phyloP scores from a whole-genome alignment of 495 filamentous ascomycete species.

The Pyronema domesticum region DNA sequence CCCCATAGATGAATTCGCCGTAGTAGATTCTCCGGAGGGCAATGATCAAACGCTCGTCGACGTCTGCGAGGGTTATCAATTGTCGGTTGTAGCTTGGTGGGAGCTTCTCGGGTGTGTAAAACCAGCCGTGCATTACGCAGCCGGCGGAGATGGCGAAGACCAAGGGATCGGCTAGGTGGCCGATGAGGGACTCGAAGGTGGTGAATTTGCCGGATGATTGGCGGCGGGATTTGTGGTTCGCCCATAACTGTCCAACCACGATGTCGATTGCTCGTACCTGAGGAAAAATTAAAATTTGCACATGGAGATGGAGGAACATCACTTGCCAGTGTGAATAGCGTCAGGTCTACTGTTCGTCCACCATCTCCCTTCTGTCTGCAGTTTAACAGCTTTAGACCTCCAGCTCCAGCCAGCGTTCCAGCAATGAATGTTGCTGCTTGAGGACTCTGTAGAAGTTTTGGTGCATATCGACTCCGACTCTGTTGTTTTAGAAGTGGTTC shows the following conservation, averaged over 20 bases:
- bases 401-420: slow-evolving; percentile 15
- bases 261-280: slow-evolving; percentile 50
- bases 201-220: slow-evolving; percentile 32
- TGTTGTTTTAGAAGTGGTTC: slow-evolving; percentile 26
- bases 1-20: slow-evolving; percentile 53
- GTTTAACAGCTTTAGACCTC: slow-evolving; percentile 15
- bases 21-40: slow-evolving; percentile 49
- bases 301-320: not conserved
- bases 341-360: slow-evolving; percentile 72
- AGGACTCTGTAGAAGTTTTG: not conserved
- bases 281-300: not conserved
- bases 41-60: slow-evolving; percentile 62
- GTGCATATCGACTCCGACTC: not conserved
- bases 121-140: slow-evolving; percentile 49
- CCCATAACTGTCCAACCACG: slow-evolving; percentile 49
- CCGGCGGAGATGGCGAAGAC: slow-evolving; percentile 60
- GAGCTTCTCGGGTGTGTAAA: slow-evolving; percentile 22
- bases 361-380: slow-evolving; percentile 32
- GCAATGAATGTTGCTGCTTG: slow-evolving; percentile 18
- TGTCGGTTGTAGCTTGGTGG: slow-evolving; percentile 56
- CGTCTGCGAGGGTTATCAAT: slow-evolving; percentile 60
- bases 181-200: slow-evolving; percentile 32
- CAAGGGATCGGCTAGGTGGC: slow-evolving; percentile 43
- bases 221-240: slow-evolving; percentile 28
- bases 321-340: slow-evolving; percentile 51